Evolutionary conservation across 805 yeast species (phyloP).

Genomic region (Blastobotrys terrestris): DNA sequence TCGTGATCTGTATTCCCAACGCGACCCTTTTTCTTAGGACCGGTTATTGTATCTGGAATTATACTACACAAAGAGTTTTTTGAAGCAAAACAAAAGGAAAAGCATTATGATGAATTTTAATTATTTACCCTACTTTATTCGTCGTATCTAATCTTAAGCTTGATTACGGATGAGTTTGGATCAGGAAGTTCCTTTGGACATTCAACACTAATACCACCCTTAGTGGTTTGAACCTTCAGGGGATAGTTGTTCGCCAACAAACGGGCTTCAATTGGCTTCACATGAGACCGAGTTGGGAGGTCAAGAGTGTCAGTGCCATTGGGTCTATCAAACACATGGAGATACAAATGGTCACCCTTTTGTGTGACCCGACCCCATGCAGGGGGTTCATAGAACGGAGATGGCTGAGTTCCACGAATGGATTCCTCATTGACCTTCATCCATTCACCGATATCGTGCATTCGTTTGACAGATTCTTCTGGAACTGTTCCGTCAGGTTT

Average conservation of each 20-base stretch:
- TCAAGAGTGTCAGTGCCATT: neutral
- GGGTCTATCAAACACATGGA: conserved; percentile 6
- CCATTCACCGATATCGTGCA: conserved; percentile 14
- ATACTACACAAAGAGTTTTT: too few relatives aligned
- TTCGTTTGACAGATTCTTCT: neutral
- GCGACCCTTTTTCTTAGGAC: neutral
- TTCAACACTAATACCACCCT: neutral
- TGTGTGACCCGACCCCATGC: conserved; percentile 11
- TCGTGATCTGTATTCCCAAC: neutral
- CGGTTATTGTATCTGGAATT: too few relatives aligned
- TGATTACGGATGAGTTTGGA: conserved; percentile 2
- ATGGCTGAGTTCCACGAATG: conserved; percentile 6
- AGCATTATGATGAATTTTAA: too few relatives aligned
- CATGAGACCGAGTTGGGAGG: neutral
- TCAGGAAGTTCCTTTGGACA: conserved; percentile 1
- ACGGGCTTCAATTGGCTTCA: neutral
- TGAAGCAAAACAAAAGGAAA: neutral
- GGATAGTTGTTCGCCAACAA: neutral
- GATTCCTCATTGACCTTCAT: conserved; percentile 10
- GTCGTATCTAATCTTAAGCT: neutral
- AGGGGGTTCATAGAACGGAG: conserved; percentile 6
- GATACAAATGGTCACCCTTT: neutral
- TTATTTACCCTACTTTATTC: too few relatives aligned
- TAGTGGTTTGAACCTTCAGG: neutral
- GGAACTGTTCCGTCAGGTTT: conserved; percentile 15